A percentile compares a stretch with the other conserved stretches of the same genome.
These are phyloP conservation scores for Hordeum marinum DNA, from an alignment of 176 grass and related monocot genomes.

Conservation along the genomic window DNA sequence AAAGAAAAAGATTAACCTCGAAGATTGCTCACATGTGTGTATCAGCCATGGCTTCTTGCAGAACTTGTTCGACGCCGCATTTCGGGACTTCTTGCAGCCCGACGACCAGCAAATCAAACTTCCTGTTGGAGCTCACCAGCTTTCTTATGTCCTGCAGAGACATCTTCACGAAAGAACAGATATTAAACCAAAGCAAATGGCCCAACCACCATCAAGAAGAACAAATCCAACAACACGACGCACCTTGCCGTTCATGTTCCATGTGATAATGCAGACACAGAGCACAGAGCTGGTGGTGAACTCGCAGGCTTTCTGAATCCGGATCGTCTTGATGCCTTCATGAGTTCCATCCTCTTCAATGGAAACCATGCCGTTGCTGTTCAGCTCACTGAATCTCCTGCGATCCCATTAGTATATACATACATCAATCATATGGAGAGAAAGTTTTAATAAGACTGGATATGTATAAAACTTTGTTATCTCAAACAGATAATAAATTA, in stretches of 20 bases:
- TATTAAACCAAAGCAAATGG: background rate
- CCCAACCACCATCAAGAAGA: background rate
- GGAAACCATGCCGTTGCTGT: conserved; percentile 17
- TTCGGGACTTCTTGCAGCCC: conserved; percentile 66
- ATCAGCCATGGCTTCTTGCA: conserved; percentile 47
- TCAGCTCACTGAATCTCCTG: conserved; percentile 28
- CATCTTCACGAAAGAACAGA: conserved; percentile 19
- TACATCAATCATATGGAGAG: background rate
- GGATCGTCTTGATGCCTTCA: conserved; percentile 55
- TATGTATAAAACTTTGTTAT: background rate
- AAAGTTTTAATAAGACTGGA: background rate
- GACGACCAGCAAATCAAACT: conserved; percentile 53
- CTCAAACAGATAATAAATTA: background rate
- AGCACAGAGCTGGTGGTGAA: conserved; percentile 35
- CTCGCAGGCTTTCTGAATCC: conserved; percentile 39
- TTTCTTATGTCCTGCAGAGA: conserved; percentile 45
- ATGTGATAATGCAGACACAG: conserved; percentile 55
- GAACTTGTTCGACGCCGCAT: conserved; percentile 22
- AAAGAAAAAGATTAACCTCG: background rate
- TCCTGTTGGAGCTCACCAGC: conserved; percentile 40
- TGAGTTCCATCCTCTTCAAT: conserved; percentile 30
- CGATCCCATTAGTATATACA: too few species aligned
- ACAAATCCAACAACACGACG: background rate
- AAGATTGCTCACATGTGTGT: conserved; percentile 33
- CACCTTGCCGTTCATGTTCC: conserved; percentile 79